Base-by-base conservation (phyloP, 176 grass and related monocot genomes). In the Musa troglodytarum region DNA sequence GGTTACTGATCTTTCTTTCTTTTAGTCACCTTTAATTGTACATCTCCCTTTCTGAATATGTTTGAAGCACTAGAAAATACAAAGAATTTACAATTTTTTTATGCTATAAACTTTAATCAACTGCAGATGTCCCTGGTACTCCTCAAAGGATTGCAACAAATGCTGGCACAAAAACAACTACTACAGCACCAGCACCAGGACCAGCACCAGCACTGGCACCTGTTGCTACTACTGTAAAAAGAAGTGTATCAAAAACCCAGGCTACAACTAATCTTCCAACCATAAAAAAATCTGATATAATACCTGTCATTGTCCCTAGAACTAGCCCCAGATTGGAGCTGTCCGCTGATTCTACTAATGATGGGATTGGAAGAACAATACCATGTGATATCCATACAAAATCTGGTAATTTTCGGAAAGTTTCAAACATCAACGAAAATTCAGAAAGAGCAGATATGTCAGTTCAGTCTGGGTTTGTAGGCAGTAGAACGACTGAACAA, bases 251-350 rank as follows among this genome's bases (percentile, higher is more conserved):
- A 83, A 93, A 74, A 83, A 81, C 75, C 70, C 81, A 84, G 49
- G 85, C 71, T 12, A 63, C 86, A 55, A 79, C 82, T 70, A 89
- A 85, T 89, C 54, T 89, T 73, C 84, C 85, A 53, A 77, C 83
- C 53, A 81, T 63, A 20, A 89, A 74, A 75, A 90, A 89, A 83
- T 66, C 54, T 77, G 90, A 99, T 71, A 82, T 89, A 72, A 67
- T 87, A 43, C 83, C 96, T 63, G 81, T 94, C 53, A 87, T 95
- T 65, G 80, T 99, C 54, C 91, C 96, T 72, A 92, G 91, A 92
- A 84, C 76, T 91, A 99, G 76, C 84, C 83, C 94, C 78, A 89
- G 82, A 80, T 58, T 75, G 72, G 93, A 97, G 28, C 43, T 86
- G 73, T 65, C 74, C 69, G 75, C 84, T 69, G 93, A 90, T 78